Evolutionary conservation across 257 asterid species (phyloP).

Genomic region (Salvia miltiorrhiza): DNA sequence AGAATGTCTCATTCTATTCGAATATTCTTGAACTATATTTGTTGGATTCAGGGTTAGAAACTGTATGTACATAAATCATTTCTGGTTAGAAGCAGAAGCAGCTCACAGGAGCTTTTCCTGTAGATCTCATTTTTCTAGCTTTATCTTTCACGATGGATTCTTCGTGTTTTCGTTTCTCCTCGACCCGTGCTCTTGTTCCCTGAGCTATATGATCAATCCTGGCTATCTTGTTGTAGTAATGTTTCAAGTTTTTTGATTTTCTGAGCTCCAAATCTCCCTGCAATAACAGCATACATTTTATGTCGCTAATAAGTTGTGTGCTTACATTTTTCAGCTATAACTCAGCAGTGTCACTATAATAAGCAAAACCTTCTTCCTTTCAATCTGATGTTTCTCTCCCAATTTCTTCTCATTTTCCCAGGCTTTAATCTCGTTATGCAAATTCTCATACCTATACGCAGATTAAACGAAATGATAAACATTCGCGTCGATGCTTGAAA

Average conservation of each 20-base stretch:
- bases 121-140: constrained; percentile 45
- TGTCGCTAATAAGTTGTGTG: not conserved
- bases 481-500: not conserved
- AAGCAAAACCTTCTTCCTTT: constrained; percentile 52
- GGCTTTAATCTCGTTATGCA: constrained; percentile 37
- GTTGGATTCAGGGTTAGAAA: not conserved
- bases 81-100: constrained; percentile 49
- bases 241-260: constrained; percentile 48
- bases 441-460: constrained; percentile 45
- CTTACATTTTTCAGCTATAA: not conserved
- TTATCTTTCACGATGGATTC: constrained; percentile 45
- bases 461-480: not conserved
- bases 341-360: not conserved
- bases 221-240: constrained; percentile 49
- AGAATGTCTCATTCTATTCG: not conserved
- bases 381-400: constrained; percentile 42
- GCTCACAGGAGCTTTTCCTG: constrained; percentile 34
- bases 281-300: constrained; percentile 1
- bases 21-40: not conserved
- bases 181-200: constrained; percentile 50
- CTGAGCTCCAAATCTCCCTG: constrained; percentile 49
- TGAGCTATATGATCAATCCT: constrained; percentile 49
- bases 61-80: not conserved
- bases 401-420: constrained; percentile 64
- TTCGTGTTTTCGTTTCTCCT: constrained; percentile 46